These are phyloP conservation scores for Fragaria vesca DNA, from an alignment of 306 rosid species.

Conservation along the genomic window DNA sequence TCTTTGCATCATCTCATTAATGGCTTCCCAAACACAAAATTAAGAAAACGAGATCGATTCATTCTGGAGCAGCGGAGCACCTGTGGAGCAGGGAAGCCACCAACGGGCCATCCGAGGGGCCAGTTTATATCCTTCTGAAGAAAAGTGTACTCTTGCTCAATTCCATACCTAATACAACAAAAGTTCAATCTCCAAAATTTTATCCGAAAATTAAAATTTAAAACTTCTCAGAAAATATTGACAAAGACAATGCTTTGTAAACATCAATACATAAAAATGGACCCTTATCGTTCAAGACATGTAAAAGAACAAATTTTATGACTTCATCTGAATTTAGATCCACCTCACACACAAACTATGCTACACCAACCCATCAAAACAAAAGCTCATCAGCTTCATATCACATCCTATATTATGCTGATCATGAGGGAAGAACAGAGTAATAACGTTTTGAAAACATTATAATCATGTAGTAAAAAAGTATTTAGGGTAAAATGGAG, in stretches of 20 bases:
- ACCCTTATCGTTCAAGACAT: neutral
- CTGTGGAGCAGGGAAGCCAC: slow-evolving; percentile 61
- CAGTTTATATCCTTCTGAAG: slow-evolving; percentile 44
- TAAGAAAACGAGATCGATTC: neutral
- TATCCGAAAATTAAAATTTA: no score
- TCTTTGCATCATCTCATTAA: no score
- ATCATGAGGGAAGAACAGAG: no score
- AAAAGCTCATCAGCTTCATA: neutral
- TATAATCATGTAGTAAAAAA: neutral
- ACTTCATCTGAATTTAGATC: neutral
- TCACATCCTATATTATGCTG: no score
- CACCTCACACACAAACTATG: neutral
- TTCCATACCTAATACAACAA: slow-evolving; percentile 44
- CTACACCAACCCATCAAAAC: neutral
- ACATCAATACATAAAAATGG: neutral
- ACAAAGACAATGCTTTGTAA: neutral
- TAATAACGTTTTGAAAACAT: no score
- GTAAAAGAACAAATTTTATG: no score
- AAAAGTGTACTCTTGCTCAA: slow-evolving; percentile 61
- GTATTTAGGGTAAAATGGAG: neutral
- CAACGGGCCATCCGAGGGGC: slow-evolving; percentile 56
- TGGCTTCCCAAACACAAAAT: neutral
- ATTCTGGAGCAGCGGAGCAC: slow-evolving; percentile 10
- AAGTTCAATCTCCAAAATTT: no score
- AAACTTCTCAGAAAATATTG: neutral